Evolutionary conservation across 2,329 filamentous ascomycete genomes (phyloP).

Genomic region (Colletotrichum sp.): DNA sequence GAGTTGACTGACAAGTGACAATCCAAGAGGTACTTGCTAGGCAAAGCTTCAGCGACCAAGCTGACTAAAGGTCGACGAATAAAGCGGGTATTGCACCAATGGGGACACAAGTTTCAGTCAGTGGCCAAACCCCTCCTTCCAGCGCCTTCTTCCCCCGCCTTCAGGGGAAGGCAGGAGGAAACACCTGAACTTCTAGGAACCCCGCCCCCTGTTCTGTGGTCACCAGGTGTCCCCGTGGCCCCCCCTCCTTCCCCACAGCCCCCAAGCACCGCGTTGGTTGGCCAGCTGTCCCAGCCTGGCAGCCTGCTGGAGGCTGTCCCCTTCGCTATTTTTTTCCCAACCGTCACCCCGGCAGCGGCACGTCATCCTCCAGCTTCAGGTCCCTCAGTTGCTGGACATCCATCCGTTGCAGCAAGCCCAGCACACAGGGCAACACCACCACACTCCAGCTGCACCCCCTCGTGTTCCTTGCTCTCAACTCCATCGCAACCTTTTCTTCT

Average conservation of each 20-base stretch:
- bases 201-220: neutral
- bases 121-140: neutral
- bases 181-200: neutral
- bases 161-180: neutral
- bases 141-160: slow-evolving; percentile 8
- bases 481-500: neutral
- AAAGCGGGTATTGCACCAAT: neutral
- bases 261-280: neutral
- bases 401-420: neutral
- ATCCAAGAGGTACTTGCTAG: neutral
- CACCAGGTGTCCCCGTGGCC: neutral
- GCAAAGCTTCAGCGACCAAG: neutral
- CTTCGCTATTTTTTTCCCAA: neutral
- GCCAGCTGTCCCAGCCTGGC: neutral
- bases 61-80: neutral
- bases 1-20: neutral
- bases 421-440: neutral
- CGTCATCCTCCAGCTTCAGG: slow-evolving; percentile 7
- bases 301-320: neutral
- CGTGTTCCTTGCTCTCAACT: neutral
- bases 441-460: neutral
- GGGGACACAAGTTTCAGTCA: neutral
- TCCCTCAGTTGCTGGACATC: neutral
- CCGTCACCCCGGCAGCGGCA: slow-evolving; percentile 18
- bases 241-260: neutral